These are phyloP conservation scores for Eimeria maxima DNA, from an alignment of 169 alveolate species.

Conservation along the genomic window DNA sequence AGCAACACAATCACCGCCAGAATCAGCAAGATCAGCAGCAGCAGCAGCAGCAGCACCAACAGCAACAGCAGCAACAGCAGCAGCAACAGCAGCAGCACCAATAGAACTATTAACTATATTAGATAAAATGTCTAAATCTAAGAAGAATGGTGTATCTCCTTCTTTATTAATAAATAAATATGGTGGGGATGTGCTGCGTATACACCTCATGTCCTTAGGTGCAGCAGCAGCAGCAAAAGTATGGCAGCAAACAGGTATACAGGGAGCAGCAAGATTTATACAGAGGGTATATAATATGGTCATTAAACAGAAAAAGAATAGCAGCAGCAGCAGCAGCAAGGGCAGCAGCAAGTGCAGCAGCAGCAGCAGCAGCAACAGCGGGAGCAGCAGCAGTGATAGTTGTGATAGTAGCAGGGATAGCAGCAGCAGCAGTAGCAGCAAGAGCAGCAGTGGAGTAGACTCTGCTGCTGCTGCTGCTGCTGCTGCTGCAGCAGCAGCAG, in stretches of 20 bases:
- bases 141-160: constrained; percentile 79
- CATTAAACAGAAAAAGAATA: too few species aligned
- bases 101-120: neutral
- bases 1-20: too few species aligned
- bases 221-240: constrained; percentile 91
- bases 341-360: too few species aligned
- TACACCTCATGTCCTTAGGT: constrained; percentile 93
- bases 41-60: too few species aligned
- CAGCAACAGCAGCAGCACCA: neutral
- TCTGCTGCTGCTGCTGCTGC: neutral
- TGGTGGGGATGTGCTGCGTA: constrained; percentile 94
- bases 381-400: too few species aligned
- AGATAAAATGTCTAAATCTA: constrained; percentile 84
- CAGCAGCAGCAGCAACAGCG: too few species aligned
- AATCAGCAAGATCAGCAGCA: too few species aligned
- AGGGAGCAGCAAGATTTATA: constrained; percentile 75
- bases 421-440: too few species aligned
- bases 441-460: too few species aligned
- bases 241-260: constrained; percentile 86
- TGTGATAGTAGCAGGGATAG: too few species aligned
- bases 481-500: neutral
- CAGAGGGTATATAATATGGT: constrained; percentile 54
- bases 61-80: too few species aligned
- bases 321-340: too few species aligned
- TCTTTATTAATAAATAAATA: constrained; percentile 54